Base-by-base conservation (phyloP, 192 early-diverging fungal species). In the Cladochytrium replicatum region DNA sequence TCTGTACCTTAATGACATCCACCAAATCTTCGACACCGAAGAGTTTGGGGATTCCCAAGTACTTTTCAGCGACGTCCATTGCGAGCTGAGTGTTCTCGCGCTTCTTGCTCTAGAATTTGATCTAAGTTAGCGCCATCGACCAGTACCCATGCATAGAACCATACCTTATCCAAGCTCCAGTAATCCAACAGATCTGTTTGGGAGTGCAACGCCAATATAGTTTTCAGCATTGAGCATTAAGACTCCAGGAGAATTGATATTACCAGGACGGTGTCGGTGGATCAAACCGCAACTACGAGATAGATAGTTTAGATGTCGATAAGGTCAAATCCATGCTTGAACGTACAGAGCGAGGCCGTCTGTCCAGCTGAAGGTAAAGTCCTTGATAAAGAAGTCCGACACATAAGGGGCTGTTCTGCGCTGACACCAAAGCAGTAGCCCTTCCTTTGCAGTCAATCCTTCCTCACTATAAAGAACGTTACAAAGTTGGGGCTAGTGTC, bases 351-450 rank as follows among this genome's bases (percentile, higher is more conserved):
- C 94, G 62, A 95, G 75, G 15, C 94, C 92, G 57, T 88, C 82
- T 57, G 86, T 78, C 91, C 94, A 97, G 61, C 82, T 50, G 17
- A 86, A 87, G 15, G 89, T 90, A 56, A 94, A 93, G 54, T 95
- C 87, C 27, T 82, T 72, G 38, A 97, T 87, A 46, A 86, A 61
- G 42, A 97, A 91, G 23, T 92, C 88, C 31, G 71, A 58, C 23
- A 81, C 65, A 61, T 91, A 91, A 1, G 88, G 85, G 2, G 89
- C 80, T 13, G 94, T 97, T 53, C 91, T 84, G 50, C 88, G 75
- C 67, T 97, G 94, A 69, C 92, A 95, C 94, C 94, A 97, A 15
- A 97, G 74, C 30, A 97, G 71, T 27, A 97, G 77, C 39, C 91
- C 94, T 57, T 97, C 94, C 68, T 91, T 96, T 32, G 94, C 94